Evolutionary conservation across 1,284 basidiomycete species (phyloP), one percentile per base, ranked within the genome.

Genomic region (Trichosporon asahii): DNA sequence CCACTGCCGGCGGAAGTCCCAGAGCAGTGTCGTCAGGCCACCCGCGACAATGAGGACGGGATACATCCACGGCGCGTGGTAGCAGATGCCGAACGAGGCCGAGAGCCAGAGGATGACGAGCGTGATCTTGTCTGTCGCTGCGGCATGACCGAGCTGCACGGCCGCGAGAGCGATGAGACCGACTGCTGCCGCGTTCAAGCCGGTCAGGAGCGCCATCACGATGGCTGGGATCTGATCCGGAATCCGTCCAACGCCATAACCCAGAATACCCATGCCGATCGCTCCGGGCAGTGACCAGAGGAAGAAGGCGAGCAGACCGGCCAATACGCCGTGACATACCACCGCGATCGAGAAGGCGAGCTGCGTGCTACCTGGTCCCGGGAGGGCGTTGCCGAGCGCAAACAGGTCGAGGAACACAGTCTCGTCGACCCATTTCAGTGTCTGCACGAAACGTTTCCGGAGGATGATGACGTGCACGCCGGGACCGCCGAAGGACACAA

Each of bases 111-210:
- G 85, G n/a, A 88, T 70, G 2, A 85, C 66, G n/a, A 87, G 77
- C 3, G 87, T 86, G 15, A 87, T 60, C 0, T 77, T 73, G 70
- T 89, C 88, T 0, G 86, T 88, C 23, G 87, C 85, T 15, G 86
- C 84, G 23, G 85, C 85, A 9, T 80, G 77, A 2, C 85, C 79
- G 15, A 89, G 85, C 76, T 88, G 86, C 11, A 86, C 84, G 0
- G 87, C 88, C 2, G 88, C 87, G 14, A 88, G 82, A 0, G 86
- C 86, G 68, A 89, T 88, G 25, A 89, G 78, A 0, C 88, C 88
- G 2, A 89, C 88, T 0, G 87, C 86, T 0, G 88, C 84, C 0
- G 88, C 86, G 74, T 89, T 89, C 23, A 89, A 74, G 0, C 88
- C 88, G 0, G 87, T 87, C 18, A 89, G 79, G 8, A 88, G 80